phyloP scores from a whole-genome alignment of 805 yeast species.

The Tetrapisispora namnaoensis region DNA sequence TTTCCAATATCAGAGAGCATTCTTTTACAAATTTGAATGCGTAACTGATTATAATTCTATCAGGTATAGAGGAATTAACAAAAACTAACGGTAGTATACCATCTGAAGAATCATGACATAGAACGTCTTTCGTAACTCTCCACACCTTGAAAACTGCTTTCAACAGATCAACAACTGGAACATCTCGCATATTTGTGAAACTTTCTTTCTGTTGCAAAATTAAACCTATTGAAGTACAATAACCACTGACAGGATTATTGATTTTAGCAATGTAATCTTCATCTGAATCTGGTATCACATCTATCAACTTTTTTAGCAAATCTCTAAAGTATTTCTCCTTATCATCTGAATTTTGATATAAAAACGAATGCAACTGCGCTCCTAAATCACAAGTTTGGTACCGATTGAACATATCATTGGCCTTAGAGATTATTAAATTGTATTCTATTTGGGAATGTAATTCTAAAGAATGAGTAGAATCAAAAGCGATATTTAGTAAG shows the following conservation, averaged over 20 bases:
- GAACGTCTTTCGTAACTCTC: constrained; percentile 32
- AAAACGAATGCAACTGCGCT: constrained; percentile 51
- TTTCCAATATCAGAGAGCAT: constrained; percentile 45
- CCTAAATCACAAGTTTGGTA: constrained; percentile 70
- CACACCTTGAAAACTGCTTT: constrained; percentile 19
- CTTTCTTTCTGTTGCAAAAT: constrained; percentile 26
- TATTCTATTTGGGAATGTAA: constrained; percentile 4
- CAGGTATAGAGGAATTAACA: constrained; percentile 30
- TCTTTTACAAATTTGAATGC: constrained; percentile 83
- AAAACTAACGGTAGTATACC: constrained; percentile 46
- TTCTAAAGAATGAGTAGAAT: constrained; percentile 3
- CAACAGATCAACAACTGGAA: constrained; percentile 4
- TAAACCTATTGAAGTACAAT: constrained; percentile 47
- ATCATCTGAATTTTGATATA: constrained; percentile 31
- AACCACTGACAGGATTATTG: constrained; percentile 56
- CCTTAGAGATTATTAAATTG: constrained; percentile 15
- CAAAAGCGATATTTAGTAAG: constrained; percentile 34
- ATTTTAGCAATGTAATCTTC: constrained; percentile 36
- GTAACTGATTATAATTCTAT: constrained; percentile 48
- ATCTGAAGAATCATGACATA: constrained; percentile 65
- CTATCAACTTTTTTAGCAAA: constrained; percentile 30
- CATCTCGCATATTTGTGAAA: not conserved
- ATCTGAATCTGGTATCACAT: constrained; percentile 29
- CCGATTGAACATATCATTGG: constrained; percentile 33
- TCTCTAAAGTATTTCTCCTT: constrained; percentile 23